Conservation (phyloP, 2,329 filamentous ascomycete species). For the Cordyceps militaris region DNA sequence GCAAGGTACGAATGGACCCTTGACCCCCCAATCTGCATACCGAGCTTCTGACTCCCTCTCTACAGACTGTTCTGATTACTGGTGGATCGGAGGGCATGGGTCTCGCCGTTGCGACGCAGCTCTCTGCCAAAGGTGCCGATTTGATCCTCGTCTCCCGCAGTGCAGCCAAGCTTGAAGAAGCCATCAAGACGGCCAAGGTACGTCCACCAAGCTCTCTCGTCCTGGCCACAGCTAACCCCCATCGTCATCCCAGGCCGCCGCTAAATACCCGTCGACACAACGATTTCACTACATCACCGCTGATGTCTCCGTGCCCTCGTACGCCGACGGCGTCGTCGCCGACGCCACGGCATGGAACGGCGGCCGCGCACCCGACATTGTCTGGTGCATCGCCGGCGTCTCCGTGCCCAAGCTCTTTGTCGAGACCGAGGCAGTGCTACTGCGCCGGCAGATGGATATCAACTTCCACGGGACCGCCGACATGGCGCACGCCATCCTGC, state of each 20-base stretch:
- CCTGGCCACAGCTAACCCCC: not conserved
- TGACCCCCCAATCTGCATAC: not conserved
- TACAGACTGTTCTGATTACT: conserved; percentile 78
- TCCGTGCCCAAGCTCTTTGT: conserved; percentile 70
- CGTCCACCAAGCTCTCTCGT: conserved; percentile 9
- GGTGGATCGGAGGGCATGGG: conserved; percentile 94
- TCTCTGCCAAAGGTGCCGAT: conserved; percentile 78
- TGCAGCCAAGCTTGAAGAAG: conserved; percentile 63
- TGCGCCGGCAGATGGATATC: conserved; percentile 79
- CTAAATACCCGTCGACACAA: conserved; percentile 59
- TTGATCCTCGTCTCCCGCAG: conserved; percentile 79
- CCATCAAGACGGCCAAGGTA: conserved; percentile 60
- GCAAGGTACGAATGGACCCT: conserved; percentile 52
- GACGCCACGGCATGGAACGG: conserved; percentile 76
- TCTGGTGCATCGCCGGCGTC: conserved; percentile 83
- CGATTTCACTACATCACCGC: conserved; percentile 78
- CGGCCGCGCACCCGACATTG: conserved; percentile 65
- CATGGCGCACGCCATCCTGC: conserved; percentile 73
- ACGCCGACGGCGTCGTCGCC: conserved; percentile 61
- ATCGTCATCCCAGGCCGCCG: conserved; percentile 46
- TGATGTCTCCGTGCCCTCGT: conserved; percentile 66
- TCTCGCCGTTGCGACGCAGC: conserved; percentile 61
- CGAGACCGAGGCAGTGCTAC: conserved; percentile 59
- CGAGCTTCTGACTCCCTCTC: not conserved
- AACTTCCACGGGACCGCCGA: conserved; percentile 87